phyloP scores from a whole-genome alignment of 129 eudicot species.

The Dittrichia graveolens region DNA sequence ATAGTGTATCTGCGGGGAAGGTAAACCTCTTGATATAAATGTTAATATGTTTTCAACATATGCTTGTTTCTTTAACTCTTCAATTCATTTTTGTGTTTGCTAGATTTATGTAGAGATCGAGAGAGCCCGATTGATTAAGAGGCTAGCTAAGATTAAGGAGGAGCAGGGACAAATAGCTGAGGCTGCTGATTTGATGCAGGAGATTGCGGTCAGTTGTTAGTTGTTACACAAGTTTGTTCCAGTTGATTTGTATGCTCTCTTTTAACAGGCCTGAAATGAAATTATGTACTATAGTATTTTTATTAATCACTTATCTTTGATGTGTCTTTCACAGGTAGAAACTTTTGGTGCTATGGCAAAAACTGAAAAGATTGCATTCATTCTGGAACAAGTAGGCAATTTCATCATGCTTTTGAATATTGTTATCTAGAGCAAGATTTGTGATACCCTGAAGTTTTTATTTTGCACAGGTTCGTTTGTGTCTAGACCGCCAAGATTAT shows the following conservation, averaged over 20 bases:
- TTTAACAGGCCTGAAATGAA: neutral
- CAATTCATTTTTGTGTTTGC: neutral
- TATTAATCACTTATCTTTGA: neutral
- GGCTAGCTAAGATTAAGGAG: slow-evolving; percentile 85
- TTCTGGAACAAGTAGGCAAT: slow-evolving; percentile 79
- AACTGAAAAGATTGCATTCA: slow-evolving; percentile 87
- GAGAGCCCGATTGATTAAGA: slow-evolving; percentile 80
- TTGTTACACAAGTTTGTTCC: neutral
- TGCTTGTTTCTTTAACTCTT: slow-evolving; percentile 25
- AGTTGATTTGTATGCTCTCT: neutral
- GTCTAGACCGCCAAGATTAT: slow-evolving; percentile 87
- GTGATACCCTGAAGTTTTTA: slow-evolving; percentile 1
- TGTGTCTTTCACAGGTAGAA: slow-evolving; percentile 62
- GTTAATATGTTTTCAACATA: neutral
- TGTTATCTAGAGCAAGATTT: neutral
- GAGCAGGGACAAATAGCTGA: slow-evolving; percentile 88
- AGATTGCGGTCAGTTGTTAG: slow-evolving; percentile 70
- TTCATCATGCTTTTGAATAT: neutral
- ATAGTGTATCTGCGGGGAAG: slow-evolving; percentile 94
- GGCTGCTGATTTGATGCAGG: slow-evolving; percentile 99
- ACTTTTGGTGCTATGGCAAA: slow-evolving; percentile 97
- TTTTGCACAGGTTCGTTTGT: slow-evolving; percentile 75
- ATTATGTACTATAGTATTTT: neutral
- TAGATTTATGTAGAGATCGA: slow-evolving; percentile 92
- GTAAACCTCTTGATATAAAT: slow-evolving; percentile 32